Conservation (phyloP, 2,329 filamentous ascomycete species). For the Teratosphaeria viscida region DNA sequence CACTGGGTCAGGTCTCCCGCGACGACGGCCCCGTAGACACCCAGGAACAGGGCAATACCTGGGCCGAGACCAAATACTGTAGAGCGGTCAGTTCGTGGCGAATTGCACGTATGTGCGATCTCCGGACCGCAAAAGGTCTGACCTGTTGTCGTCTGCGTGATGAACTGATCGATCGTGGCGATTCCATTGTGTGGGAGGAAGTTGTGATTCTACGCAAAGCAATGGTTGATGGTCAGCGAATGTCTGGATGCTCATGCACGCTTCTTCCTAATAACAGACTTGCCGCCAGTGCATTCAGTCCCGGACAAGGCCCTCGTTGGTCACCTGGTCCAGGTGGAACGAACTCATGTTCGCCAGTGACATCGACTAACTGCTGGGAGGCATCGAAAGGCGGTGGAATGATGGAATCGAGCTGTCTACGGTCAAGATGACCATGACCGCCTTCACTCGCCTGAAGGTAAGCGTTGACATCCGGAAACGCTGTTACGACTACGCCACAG, state of each 20-base stretch:
- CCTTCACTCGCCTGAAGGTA: not conserved
- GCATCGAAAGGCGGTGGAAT: conserved; percentile 23
- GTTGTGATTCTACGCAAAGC: conserved; percentile 1
- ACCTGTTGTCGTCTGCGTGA: conserved; percentile 14
- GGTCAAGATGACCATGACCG: not conserved
- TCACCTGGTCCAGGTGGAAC: conserved; percentile 19
- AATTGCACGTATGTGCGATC: not conserved
- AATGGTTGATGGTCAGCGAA: not conserved
- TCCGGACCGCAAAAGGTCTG: not conserved
- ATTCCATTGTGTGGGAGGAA: conserved; percentile 25
- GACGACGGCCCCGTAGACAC: conserved; percentile 23
- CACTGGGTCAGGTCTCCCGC: conserved; percentile 19
- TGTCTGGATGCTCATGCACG: conserved; percentile 12
- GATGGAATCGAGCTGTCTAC: not conserved
- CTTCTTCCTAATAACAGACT: not conserved
- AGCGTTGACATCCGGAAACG: not conserved
- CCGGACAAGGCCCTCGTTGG: conserved; percentile 24
- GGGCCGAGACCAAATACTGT: not conserved
- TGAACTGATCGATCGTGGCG: conserved; percentile 26
- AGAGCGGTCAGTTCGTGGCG: not conserved
- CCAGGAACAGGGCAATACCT: conserved; percentile 23
- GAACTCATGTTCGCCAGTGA: conserved; percentile 19
- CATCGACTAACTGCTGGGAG: conserved; percentile 19
- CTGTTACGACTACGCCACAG: not conserved
- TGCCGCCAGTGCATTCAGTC: conserved; percentile 22